phyloP scores from a whole-genome alignment of 257 asterid genomes.

The Solanum chmielewskii region DNA sequence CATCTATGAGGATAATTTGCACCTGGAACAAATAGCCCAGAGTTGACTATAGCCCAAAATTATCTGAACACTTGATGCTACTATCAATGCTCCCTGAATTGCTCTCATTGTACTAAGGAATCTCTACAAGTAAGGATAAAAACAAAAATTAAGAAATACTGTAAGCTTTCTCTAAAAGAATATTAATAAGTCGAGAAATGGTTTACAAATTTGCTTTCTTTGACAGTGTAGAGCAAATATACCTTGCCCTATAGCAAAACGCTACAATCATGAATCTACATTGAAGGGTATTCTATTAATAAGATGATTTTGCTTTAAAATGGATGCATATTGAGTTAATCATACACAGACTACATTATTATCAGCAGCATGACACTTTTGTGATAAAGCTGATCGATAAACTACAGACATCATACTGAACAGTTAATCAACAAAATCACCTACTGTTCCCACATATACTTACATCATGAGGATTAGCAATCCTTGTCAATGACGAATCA shows the following conservation, averaged over 20 bases:
- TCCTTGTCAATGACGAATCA: constrained; percentile 58
- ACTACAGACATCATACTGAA: neutral
- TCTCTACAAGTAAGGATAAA: constrained; percentile 35
- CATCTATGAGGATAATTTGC: neutral
- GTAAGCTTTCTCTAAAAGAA: neutral
- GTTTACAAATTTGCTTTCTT: neutral
- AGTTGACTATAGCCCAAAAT: constrained; percentile 91
- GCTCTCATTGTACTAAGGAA: constrained; percentile 79
- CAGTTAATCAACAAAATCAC: neutral
- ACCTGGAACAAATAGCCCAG: constrained; percentile 99
- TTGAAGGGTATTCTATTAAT: neutral
- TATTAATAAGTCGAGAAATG: neutral
- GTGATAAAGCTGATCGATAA: neutral
- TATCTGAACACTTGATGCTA: constrained; percentile 95
- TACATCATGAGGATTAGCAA: constrained; percentile 68
- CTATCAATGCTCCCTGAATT: constrained; percentile 85
- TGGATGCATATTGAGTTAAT: neutral
- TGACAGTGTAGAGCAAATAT: neutral
- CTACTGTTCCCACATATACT: neutral
- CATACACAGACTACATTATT: neutral
- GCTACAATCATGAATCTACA: neutral
- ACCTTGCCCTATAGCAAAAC: neutral
- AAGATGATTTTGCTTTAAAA: neutral
- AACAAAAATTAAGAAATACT: neutral
- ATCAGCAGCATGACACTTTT: neutral